Evolutionary conservation across 78 protist species (phyloP).

Genomic region (Chrysochromulina tobinii): DNA sequence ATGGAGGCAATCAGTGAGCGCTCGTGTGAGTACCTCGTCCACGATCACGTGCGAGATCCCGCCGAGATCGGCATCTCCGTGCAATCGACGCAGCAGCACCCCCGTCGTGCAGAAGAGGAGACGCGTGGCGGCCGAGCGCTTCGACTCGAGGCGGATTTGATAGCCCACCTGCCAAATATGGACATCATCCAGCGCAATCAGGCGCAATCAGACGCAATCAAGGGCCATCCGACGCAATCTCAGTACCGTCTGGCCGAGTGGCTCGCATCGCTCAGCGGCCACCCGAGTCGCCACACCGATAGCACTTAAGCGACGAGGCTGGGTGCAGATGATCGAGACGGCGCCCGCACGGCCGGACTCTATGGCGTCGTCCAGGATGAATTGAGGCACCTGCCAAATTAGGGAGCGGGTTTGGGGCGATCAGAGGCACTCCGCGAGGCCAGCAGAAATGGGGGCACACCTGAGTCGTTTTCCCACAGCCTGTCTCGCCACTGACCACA

Average conservation of each 20-base stretch:
- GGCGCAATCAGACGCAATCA: too few relatives aligned
- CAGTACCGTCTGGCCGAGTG: background rate
- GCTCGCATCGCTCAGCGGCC: constrained; percentile 72
- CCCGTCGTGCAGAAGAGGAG: constrained; percentile 86
- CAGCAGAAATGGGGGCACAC: background rate
- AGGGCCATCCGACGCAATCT: background rate
- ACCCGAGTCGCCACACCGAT: constrained; percentile 84
- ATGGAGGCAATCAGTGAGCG: too few relatives aligned
- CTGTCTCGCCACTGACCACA: constrained; percentile 90
- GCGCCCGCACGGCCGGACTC: background rate
- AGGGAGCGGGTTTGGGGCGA: background rate
- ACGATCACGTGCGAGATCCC: constrained; percentile 17
- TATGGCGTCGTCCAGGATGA: constrained; percentile 66
- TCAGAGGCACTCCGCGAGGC: background rate
- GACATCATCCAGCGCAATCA: background rate
- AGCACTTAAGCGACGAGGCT: constrained; percentile 90
- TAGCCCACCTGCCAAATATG: background rate
- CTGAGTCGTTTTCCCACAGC: constrained; percentile 93
- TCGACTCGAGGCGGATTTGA: constrained; percentile 20
- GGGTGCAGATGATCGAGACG: constrained; percentile 77
- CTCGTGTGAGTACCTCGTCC: background rate
- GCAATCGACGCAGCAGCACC: constrained; percentile 59
- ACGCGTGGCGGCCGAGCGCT: background rate
- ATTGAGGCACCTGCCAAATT: constrained; percentile 73
- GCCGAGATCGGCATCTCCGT: background rate